These are phyloP conservation scores for Kwoniella sp. DNA, from an alignment of 768 basidiomycete species.

Conservation along the genomic window DNA sequence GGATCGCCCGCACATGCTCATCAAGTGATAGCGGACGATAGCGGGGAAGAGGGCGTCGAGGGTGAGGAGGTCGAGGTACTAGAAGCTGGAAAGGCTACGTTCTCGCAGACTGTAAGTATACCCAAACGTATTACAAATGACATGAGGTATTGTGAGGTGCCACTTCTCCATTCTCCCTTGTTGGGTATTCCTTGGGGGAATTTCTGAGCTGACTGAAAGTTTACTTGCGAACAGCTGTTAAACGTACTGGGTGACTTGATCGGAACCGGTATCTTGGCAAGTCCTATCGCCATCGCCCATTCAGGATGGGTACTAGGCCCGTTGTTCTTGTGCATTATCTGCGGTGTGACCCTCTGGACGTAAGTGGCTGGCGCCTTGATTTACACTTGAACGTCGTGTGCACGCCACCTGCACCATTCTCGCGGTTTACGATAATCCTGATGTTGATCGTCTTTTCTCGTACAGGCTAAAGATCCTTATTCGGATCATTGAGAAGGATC, in stretches of 20 bases:
- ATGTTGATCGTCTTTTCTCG: background rate
- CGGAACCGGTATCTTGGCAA: conserved; percentile 47
- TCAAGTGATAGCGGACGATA: background rate
- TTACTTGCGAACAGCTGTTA: conserved; percentile 38
- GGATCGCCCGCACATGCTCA: conserved; percentile 4
- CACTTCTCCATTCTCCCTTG: too few species aligned
- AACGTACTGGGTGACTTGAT: conserved; percentile 48
- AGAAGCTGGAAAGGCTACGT: conserved; percentile 38
- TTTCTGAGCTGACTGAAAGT: too few species aligned
- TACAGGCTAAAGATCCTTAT: conserved; percentile 46
- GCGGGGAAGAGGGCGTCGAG: conserved; percentile 7
- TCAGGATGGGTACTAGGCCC: conserved; percentile 49
- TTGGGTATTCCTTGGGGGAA: too few species aligned
- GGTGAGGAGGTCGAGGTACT: conserved; percentile 45
- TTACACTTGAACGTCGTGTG: too few species aligned
- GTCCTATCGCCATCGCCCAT: conserved; percentile 48
- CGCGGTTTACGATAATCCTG: too few species aligned
- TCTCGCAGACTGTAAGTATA: conserved; percentile 46
- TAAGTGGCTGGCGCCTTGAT: too few species aligned
- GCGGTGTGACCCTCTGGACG: conserved; percentile 40
- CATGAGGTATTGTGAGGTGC: too few species aligned
- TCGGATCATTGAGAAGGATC: conserved; percentile 47
- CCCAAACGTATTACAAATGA: too few species aligned
- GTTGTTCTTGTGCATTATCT: conserved; percentile 34
- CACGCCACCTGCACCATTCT: too few species aligned